Evolutionary conservation across 306 rosid genomes (phyloP).

Genomic region (Trifolium repens): DNA sequence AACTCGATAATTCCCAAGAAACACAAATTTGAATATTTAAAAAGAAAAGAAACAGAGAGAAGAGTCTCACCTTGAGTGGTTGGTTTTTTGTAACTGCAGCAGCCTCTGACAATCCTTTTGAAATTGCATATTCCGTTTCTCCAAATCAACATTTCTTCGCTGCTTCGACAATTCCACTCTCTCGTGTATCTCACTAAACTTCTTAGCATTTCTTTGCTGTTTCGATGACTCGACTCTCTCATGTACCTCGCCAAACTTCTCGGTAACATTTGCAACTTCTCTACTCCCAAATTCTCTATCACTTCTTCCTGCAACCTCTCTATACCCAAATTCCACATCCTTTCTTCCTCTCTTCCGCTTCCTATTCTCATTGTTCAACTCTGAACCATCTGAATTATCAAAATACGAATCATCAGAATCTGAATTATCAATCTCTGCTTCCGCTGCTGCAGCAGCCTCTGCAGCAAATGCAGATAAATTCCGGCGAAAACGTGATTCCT

Average conservation of each 20-base stretch:
- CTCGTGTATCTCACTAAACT: constrained; percentile 61
- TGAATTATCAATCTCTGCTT: constrained; percentile 41
- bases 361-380: constrained; percentile 39
- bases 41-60: background rate
- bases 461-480: constrained; percentile 57
- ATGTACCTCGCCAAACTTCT: constrained; percentile 37
- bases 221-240: constrained; percentile 51
- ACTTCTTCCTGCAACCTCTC: constrained; percentile 48
- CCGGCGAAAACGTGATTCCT: constrained; percentile 41
- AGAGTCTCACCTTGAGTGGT: constrained; percentile 53
- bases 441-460: constrained; percentile 50
- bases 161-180: constrained; percentile 66
- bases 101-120: constrained; percentile 71
- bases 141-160: constrained; percentile 71
- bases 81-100: constrained; percentile 67
- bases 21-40: background rate
- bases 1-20: background rate
- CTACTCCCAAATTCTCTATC: constrained; percentile 36
- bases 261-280: constrained; percentile 44
- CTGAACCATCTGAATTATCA: background rate
- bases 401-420: constrained; percentile 11
- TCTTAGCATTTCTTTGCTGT: constrained; percentile 1
- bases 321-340: constrained; percentile 42
- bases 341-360: constrained; percentile 24
- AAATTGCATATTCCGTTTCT: constrained; percentile 76